Evolutionary conservation across 179 eudicot genomes (phyloP), one percentile per base, ranked within the genome.

Genomic region (Beta lomatogona): DNA sequence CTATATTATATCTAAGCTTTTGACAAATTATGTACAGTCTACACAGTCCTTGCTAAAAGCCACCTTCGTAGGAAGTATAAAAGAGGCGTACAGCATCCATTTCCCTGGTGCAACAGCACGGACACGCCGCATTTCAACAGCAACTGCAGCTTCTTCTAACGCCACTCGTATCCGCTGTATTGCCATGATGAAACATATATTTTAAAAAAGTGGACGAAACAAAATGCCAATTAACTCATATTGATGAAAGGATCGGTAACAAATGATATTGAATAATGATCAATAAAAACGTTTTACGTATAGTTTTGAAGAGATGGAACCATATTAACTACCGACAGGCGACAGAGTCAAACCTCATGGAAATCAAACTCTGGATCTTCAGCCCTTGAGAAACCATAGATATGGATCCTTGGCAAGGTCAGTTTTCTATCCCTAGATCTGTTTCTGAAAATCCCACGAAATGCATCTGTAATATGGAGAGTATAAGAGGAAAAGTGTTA

Each of bases 51-150:
- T 81, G 45, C 82, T 78, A 69, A 81, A 66, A 77, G 95, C 99
- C 28, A 92, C 95, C 65, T 83, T 90, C 81, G 86, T 90, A 1
- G 99, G 99, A 19, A 95, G 91, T 69, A 86, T 78, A 82, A 95
- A 95, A 53, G 98, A 92, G 61, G 97, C 99, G 85, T 98, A 95
- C 81, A 95, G 14, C 99, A 95, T 95, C 95, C 93, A 95, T 84
- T 95, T 95, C 78, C 94, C 97, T 0, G 99, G 99, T 21, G 99
- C 98, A 28, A 95, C 99, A 77, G 88, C 88, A 46, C 98, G 97
- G 78, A 95, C 98, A 18, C 91, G 89, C 52, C 84, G 94, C 92
- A 90, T 88, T 63, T 92, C 87, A 18, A 95, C 93, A 78, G 90
- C 86, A 83, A 95, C 87, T 31, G 91, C 95, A 22, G 86, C 97